phyloP scores from a whole-genome alignment of 2,329 filamentous ascomycete species.

The Scedosporium boydii region DNA sequence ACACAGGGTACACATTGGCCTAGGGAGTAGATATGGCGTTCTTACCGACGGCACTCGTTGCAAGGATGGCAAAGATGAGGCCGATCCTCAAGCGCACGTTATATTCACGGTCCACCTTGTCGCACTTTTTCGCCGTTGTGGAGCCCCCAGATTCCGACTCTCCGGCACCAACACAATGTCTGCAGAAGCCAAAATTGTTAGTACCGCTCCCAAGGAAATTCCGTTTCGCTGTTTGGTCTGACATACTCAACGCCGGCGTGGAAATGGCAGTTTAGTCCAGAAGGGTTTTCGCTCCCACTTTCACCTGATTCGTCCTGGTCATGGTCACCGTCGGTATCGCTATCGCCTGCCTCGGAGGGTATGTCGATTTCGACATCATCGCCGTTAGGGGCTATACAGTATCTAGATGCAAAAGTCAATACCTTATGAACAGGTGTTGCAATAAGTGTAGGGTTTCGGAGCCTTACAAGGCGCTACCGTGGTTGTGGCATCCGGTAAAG shows the following conservation, averaged over 20 bases:
- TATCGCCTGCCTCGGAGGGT: conserved; percentile 22
- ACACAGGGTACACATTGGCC: background rate
- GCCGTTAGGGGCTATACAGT: conserved; percentile 49
- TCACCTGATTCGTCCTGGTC: conserved; percentile 14
- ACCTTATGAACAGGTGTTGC: background rate
- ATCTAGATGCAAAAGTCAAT: conserved; percentile 30
- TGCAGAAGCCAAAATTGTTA: conserved; percentile 15
- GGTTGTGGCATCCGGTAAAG: conserved; percentile 57
- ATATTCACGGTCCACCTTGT: conserved; percentile 43
- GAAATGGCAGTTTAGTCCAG: conserved; percentile 51
- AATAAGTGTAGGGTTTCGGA: background rate
- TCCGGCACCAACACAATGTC: conserved; percentile 47
- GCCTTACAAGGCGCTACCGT: conserved; percentile 46
- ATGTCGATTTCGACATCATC: conserved; percentile 46
- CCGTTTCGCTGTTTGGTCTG: too few relatives aligned
- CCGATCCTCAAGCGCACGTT: conserved; percentile 61
- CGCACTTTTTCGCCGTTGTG: conserved; percentile 31
- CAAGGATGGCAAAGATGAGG: conserved; percentile 61
- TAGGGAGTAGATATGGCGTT: background rate
- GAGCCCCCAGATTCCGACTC: conserved; percentile 19
- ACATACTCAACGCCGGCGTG: conserved; percentile 66
- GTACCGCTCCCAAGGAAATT: background rate
- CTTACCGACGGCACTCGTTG: conserved; percentile 54
- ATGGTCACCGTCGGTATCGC: conserved; percentile 14
- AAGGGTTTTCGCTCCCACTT: background rate